Evolutionary conservation across 495 filamentous ascomycete genomes (phyloP), one percentile per base, ranked within the genome.

Genomic region (Darksidea phi): DNA sequence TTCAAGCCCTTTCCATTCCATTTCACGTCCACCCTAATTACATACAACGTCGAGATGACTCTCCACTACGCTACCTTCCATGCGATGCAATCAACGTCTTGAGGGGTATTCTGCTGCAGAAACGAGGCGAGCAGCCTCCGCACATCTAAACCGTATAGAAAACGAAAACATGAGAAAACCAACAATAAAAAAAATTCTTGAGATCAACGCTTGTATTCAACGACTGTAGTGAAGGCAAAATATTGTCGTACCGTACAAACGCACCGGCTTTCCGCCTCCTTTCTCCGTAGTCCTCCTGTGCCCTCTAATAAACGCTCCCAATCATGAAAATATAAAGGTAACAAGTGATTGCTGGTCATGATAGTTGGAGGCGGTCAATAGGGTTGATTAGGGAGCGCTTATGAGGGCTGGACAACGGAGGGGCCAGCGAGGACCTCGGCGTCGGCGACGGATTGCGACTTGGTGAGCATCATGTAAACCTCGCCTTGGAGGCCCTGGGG

Each of bases 381-480:
- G 25, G 2, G n/a, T 4, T 63, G 28, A 21, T 20, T n/a, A 34
- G 18, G 18, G 17, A 15, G 12, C 25, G 17, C 49, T 34, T 66
- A 66, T 61, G 63, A 66, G 21, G 63, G 56, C 51, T 60, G 56
- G 63, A 66, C 42, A 26, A 66, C 57, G 36, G 63, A 66, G 2
- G 63, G 63, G 34, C 66, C 66, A 53, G 66, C 66, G 26, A 69
- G 54, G 17, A 69, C 55, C 25, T 61, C 66, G 26, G 57, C 54
- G 38, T 69, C 66, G 25, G 57, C 61, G 28, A 63, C 32, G 2
- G 66, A 65, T 48, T 62, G 26, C 17, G 57, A 55, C 54, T 63
- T 69, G 15, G 66, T 66, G 50, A 69, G 36, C 66, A 69, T 59
- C 66, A 69, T 69, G 62, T 69, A 69, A 15, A 57, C 51, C 36